Evolutionary conservation across 2,329 filamentous ascomycete species (phyloP).

Genomic region (Alternaria brassicae): DNA sequence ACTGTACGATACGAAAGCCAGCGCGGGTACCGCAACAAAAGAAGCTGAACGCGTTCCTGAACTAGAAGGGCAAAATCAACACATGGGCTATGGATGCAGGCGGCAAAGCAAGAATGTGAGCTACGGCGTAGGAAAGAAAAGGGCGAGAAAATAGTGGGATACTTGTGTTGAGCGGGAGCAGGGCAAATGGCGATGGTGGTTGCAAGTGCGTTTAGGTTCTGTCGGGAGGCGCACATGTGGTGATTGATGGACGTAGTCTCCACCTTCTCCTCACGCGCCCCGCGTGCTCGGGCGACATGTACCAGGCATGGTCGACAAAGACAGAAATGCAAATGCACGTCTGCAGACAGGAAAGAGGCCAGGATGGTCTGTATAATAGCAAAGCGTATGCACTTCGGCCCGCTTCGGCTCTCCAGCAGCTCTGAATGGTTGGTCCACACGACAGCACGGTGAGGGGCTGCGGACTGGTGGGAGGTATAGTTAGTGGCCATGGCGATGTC

Average conservation of each 20-base stretch:
- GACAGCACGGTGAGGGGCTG: conserved; percentile 4
- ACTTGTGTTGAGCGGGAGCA: not conserved
- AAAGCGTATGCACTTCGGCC: not conserved
- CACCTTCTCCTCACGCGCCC: not conserved
- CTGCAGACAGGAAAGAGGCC: not conserved
- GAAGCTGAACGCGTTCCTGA: not conserved
- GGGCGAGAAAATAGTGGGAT: not conserved
- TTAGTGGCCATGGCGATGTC: conserved; percentile 6
- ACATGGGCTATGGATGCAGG: not conserved
- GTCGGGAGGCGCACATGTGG: not conserved
- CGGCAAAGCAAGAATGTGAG: not conserved
- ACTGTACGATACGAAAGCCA: not conserved
- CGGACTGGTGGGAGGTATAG: not conserved
- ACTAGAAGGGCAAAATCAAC: not conserved
- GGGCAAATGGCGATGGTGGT: not conserved
- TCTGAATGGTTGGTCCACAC: conserved; percentile 1
- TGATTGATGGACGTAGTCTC: not conserved
- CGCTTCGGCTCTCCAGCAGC: conserved; percentile 2
- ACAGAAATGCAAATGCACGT: not conserved
- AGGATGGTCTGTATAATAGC: not conserved
- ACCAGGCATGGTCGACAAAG: not conserved
- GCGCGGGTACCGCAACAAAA: not conserved
- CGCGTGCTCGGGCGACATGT: not conserved
- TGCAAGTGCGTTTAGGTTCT: not conserved
- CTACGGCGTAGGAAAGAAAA: not conserved